phyloP scores from a whole-genome alignment of 805 yeast genomes.

The Wickerhamiella shivajii region DNA sequence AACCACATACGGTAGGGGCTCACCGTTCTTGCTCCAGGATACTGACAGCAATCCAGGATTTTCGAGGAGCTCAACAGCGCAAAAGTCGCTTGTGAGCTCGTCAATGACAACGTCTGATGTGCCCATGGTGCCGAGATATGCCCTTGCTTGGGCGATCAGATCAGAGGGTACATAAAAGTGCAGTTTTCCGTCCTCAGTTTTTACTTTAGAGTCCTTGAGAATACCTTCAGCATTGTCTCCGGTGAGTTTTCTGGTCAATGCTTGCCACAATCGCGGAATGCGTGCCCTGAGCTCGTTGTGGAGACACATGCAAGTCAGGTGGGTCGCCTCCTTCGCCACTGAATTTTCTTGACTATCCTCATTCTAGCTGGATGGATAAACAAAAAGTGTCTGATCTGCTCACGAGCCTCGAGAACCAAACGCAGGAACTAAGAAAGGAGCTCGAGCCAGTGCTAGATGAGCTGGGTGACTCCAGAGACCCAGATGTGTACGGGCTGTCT shows the following conservation, averaged over 20 bases:
- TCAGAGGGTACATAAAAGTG: slow-evolving; percentile 7
- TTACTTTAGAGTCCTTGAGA: slow-evolving; percentile 10
- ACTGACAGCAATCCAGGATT: slow-evolving; percentile 78
- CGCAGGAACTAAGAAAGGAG: too few species aligned
- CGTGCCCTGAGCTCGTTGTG: too few species aligned
- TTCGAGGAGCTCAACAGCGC: slow-evolving; percentile 41
- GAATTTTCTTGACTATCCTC: too few species aligned
- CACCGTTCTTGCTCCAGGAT: slow-evolving; percentile 45
- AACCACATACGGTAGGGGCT: slow-evolving; percentile 74
- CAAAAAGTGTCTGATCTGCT: too few species aligned
- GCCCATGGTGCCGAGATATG: slow-evolving; percentile 71
- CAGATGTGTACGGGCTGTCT: too few species aligned
- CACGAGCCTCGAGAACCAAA: too few species aligned
- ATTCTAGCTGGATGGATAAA: too few species aligned
- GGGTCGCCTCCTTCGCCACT: too few species aligned
- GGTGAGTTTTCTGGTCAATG: slow-evolving; percentile 11
- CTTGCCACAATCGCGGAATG: too few species aligned
- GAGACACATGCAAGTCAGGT: too few species aligned
- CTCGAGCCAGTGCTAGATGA: too few species aligned
- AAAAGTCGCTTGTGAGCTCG: slow-evolving; percentile 37
- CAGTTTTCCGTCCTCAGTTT: neutral
- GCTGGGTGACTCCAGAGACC: too few species aligned
- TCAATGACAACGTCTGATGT: slow-evolving; percentile 44
- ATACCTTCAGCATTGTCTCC: slow-evolving; percentile 8
- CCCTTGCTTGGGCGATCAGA: slow-evolving; percentile 24